phyloP scores from a whole-genome alignment of 2,329 filamentous ascomycete species.

The Nothopassalora personata region DNA sequence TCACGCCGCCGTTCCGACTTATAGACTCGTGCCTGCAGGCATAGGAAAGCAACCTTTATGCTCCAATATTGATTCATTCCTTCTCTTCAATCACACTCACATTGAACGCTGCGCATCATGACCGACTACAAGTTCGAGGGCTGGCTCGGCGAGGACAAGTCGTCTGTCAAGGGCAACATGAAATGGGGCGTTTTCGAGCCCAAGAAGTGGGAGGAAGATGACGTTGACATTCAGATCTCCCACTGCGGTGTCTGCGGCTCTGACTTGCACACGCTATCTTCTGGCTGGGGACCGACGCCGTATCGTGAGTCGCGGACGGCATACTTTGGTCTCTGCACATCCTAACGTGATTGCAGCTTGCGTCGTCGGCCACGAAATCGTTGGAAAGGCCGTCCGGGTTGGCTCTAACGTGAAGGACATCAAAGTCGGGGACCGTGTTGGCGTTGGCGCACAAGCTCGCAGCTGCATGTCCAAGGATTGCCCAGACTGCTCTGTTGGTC shows the following conservation, averaged over 20 bases:
- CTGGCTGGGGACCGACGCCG: slow-evolving; percentile 40
- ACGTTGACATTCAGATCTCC: slow-evolving; percentile 37
- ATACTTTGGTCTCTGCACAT: background rate
- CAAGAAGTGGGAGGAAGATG: slow-evolving; percentile 36
- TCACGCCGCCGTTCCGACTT: background rate
- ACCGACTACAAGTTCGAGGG: slow-evolving; percentile 50
- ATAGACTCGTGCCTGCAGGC: background rate
- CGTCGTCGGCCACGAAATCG: slow-evolving; percentile 32
- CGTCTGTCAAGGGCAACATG: slow-evolving; percentile 49
- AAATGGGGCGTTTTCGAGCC: slow-evolving; percentile 7
- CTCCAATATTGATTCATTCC: background rate
- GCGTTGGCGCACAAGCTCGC: slow-evolving; percentile 48
- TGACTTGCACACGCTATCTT: slow-evolving; percentile 28
- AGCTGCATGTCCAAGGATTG: slow-evolving; percentile 47
- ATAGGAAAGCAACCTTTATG: background rate
- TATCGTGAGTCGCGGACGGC: slow-evolving; percentile 22
- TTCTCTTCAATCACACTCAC: background rate
- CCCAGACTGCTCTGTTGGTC: slow-evolving; percentile 47
- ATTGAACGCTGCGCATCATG: background rate
- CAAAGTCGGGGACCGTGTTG: slow-evolving; percentile 40
- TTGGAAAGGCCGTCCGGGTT: slow-evolving; percentile 30
- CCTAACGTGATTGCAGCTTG: slow-evolving; percentile 5
- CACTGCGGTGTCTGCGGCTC: slow-evolving; percentile 35
- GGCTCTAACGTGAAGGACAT: slow-evolving; percentile 28
- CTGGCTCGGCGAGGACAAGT: slow-evolving; percentile 49